Evolutionary conservation across 805 yeast species (phyloP).

Genomic region (Grigorovia transvaalensis): DNA sequence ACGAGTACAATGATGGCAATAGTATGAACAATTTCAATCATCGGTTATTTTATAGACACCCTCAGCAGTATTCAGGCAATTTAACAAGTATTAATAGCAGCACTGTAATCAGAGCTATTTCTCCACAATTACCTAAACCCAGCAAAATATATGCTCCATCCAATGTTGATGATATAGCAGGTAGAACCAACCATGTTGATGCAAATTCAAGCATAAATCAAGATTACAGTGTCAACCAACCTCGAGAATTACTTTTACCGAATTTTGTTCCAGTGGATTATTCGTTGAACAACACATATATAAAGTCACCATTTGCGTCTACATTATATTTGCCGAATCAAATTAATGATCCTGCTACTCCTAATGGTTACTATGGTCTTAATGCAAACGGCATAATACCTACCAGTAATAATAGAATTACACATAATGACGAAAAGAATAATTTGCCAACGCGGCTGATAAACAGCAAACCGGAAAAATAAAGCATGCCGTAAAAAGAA

Average conservation of each 20-base stretch:
- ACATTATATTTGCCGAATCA: conserved; percentile 1
- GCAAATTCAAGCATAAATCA: neutral
- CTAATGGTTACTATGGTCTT: too few relatives aligned
- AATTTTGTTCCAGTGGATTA: neutral
- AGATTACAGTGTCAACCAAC: neutral
- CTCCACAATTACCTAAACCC: neutral
- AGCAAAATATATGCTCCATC: neutral
- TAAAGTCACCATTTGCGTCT: conserved; percentile 3
- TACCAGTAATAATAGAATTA: neutral
- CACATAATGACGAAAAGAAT: neutral
- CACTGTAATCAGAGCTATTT: neutral
- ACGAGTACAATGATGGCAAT: neutral
- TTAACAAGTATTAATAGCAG: neutral
- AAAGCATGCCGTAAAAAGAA: too few relatives aligned
- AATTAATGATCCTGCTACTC: neutral
- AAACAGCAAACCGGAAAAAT: neutral
- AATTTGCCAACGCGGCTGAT: neutral
- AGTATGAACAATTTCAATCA: neutral
- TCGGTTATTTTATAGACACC: neutral
- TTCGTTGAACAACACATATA: neutral
- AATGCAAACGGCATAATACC: neutral
- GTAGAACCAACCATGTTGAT: neutral
- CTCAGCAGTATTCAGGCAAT: neutral
- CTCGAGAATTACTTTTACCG: conserved; percentile 1
- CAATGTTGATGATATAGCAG: too few relatives aligned